A percentile compares a stretch with the other conserved stretches of the same genome.
These are phyloP conservation scores for Biancaea sappan DNA, from an alignment of 306 rosid genomes.

Conservation along the genomic window DNA sequence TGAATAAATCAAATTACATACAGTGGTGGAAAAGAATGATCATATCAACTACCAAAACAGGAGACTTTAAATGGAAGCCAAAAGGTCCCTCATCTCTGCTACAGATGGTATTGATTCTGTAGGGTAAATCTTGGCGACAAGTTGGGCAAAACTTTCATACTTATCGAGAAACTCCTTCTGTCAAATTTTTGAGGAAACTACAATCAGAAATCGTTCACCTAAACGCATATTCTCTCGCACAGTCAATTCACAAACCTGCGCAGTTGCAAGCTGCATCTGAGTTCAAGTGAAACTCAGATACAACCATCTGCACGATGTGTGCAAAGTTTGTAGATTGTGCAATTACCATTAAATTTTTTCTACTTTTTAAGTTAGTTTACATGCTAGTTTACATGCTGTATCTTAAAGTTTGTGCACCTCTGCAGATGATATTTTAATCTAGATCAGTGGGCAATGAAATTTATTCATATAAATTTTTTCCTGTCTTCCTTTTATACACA, in stretches of 20 bases:
- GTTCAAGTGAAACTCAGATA: neutral
- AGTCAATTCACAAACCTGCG: constrained; percentile 3
- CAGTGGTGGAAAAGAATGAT: constrained; percentile 23
- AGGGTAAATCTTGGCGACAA: constrained; percentile 86
- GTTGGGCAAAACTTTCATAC: constrained; percentile 91
- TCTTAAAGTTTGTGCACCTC: neutral
- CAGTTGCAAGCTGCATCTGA: neutral
- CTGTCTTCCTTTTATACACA: neutral
- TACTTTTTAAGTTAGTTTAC: neutral
- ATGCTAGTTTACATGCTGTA: neutral
- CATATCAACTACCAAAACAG: no score
- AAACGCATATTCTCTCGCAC: neutral
- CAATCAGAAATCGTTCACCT: constrained; percentile 34
- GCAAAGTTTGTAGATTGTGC: constrained; percentile 15
- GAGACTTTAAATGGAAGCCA: constrained; percentile 71
- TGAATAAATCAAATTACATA: constrained; percentile 52
- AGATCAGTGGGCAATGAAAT: neutral
- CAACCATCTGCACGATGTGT: neutral
- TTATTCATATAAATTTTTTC: neutral
- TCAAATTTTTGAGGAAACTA: constrained; percentile 26
- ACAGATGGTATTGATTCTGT: constrained; percentile 68
- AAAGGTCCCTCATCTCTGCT: constrained; percentile 74
- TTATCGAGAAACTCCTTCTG: constrained; percentile 98
- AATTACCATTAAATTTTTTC: neutral
- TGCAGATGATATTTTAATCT: neutral